These are phyloP conservation scores for Furcasterigmium sp. DNA, from an alignment of 2,329 filamentous ascomycete species.

Conservation along the genomic window DNA sequence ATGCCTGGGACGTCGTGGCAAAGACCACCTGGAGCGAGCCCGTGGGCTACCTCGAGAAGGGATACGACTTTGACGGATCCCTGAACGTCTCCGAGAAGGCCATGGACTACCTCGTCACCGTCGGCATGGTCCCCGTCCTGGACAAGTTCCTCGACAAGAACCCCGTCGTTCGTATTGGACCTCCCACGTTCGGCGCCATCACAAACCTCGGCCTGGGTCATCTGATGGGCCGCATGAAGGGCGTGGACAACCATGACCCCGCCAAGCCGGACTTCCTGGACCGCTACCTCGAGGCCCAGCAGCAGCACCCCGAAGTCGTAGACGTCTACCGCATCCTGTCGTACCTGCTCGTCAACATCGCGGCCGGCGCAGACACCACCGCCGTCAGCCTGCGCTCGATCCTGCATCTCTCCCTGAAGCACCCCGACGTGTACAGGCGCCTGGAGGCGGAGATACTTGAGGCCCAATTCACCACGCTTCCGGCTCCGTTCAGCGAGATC, in stretches of 20 bases:
- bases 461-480: not conserved
- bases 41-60: slow-evolving; percentile 34
- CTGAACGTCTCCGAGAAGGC: slow-evolving; percentile 11
- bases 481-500: slow-evolving; percentile 11
- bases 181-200: slow-evolving; percentile 10
- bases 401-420: slow-evolving; percentile 30
- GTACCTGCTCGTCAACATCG: slow-evolving; percentile 24
- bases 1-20: slow-evolving; percentile 35
- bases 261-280: slow-evolving; percentile 22
- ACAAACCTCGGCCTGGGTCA: slow-evolving; percentile 6
- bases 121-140: slow-evolving; percentile 19
- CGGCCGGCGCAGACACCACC: slow-evolving; percentile 31
- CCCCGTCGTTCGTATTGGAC: slow-evolving; percentile 17
- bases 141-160: slow-evolving; percentile 22
- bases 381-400: slow-evolving; percentile 25
- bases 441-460: slow-evolving; percentile 23
- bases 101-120: slow-evolving; percentile 24
- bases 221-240: slow-evolving; percentile 5
- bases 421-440: slow-evolving; percentile 19
- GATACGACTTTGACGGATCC: slow-evolving; percentile 11
- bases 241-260: not conserved
- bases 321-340: slow-evolving; percentile 26
- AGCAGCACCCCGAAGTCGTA: slow-evolving; percentile 24
- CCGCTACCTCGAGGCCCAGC: slow-evolving; percentile 26
- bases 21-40: slow-evolving; percentile 31